These are phyloP conservation scores for Diplodia mutila DNA, from an alignment of 2,329 filamentous ascomycete species.

Conservation along the genomic window DNA sequence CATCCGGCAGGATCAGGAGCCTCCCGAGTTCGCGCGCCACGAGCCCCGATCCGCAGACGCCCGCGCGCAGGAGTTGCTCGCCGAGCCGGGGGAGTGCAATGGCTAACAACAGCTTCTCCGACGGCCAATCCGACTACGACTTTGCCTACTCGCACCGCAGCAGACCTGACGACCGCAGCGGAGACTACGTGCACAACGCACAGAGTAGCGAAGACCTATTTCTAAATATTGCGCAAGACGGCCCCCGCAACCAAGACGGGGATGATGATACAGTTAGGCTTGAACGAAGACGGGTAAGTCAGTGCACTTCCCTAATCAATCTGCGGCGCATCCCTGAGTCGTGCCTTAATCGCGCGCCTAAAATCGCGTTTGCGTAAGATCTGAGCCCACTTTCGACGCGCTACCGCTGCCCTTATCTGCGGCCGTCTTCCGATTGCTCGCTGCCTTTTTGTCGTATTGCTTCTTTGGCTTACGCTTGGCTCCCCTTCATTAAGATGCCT, in stretches of 20 bases:
- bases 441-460: background rate
- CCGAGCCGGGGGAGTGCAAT: slow-evolving; percentile 30
- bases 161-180: slow-evolving; percentile 19
- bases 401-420: slow-evolving; percentile 14
- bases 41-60: slow-evolving; percentile 10
- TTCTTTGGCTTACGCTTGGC: slow-evolving; percentile 15
- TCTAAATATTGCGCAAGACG: slow-evolving; percentile 47
- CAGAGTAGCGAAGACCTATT: slow-evolving; percentile 45
- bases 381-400: slow-evolving; percentile 16
- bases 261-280: slow-evolving; percentile 35
- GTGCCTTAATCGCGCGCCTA: slow-evolving; percentile 23
- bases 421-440: slow-evolving; percentile 17
- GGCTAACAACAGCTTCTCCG: slow-evolving; percentile 31
- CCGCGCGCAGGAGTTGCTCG: slow-evolving; percentile 20
- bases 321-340: slow-evolving; percentile 21
- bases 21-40: slow-evolving; percentile 18
- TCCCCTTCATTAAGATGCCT: slow-evolving; percentile 20
- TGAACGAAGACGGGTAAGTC: slow-evolving; percentile 40
- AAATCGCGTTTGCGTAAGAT: slow-evolving; percentile 17
- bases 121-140: slow-evolving; percentile 38
- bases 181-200: slow-evolving; percentile 12
- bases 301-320: slow-evolving; percentile 22
- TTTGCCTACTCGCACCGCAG: slow-evolving; percentile 37
- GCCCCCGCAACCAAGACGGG: slow-evolving; percentile 30
- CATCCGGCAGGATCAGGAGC: slow-evolving; percentile 14